These are phyloP conservation scores for Mortierella sp. DNA, from an alignment of 371 early-diverging fungal species.

Conservation along the genomic window DNA sequence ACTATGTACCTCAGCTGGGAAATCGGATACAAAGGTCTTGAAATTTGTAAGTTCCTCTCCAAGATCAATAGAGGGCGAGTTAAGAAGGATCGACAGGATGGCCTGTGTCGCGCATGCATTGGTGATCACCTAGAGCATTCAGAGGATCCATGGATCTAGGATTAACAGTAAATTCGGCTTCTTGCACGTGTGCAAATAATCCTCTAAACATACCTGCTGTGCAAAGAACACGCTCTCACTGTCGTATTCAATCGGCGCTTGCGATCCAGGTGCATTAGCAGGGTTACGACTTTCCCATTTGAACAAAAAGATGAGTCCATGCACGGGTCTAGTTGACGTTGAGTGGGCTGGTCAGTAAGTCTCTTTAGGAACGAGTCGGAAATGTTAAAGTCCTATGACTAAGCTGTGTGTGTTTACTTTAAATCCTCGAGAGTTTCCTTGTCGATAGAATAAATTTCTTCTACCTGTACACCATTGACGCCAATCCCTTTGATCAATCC, in stretches of 20 bases:
- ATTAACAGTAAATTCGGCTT: neutral
- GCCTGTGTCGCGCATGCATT: slow-evolving; percentile 98
- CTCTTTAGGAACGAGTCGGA: neutral
- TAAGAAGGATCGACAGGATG: slow-evolving; percentile 88
- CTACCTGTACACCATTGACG: slow-evolving; percentile 84
- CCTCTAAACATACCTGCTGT: slow-evolving; percentile 67
- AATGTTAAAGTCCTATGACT: neutral
- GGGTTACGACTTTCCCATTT: slow-evolving; percentile 77
- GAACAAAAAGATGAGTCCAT: slow-evolving; percentile 93
- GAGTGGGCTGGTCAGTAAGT: neutral
- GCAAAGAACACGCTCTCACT: slow-evolving; percentile 80
- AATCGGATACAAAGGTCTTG: slow-evolving; percentile 81
- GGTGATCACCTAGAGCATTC: slow-evolving; percentile 67
- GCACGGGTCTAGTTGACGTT: slow-evolving; percentile 69
- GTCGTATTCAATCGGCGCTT: slow-evolving; percentile 55
- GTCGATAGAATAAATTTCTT: slow-evolving; percentile 87
- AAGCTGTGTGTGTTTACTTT: slow-evolving; percentile 62
- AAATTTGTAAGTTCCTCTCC: slow-evolving; percentile 81
- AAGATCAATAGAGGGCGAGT: slow-evolving; percentile 76
- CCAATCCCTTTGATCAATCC: slow-evolving; percentile 90
- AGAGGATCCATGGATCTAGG: neutral
- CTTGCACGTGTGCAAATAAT: too few species aligned
- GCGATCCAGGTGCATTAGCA: slow-evolving; percentile 45
- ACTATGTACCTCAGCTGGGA: slow-evolving; percentile 82
- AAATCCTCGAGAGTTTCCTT: slow-evolving; percentile 67